Evolutionary conservation across 148 eudicot species (phyloP).

Genomic region (Drosera capensis): DNA sequence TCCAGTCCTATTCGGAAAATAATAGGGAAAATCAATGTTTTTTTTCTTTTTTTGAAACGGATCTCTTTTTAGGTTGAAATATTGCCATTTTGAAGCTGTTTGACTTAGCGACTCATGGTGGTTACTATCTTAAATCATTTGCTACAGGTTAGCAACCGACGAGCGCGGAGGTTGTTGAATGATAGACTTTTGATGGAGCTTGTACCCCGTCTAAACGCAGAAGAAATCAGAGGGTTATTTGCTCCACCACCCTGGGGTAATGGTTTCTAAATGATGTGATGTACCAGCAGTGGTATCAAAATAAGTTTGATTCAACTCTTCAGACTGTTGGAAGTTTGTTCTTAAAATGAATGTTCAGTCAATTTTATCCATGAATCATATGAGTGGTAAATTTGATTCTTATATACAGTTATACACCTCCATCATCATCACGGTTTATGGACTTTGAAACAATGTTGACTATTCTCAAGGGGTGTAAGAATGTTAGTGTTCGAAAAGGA

Average conservation of each 20-base stretch:
- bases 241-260: slow-evolving; percentile 98
- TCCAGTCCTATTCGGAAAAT: no score
- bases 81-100: neutral
- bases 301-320: neutral
- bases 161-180: slow-evolving; percentile 80
- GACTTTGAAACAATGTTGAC: no score
- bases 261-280: neutral
- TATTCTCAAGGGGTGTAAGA: no score
- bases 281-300: slow-evolving; percentile 1
- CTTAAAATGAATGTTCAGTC: no score
- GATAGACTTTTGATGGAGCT: slow-evolving; percentile 88
- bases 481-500: no score
- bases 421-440: no score
- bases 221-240: slow-evolving; percentile 85
- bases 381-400: neutral
- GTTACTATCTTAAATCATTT: neutral
- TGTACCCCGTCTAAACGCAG: slow-evolving; percentile 76
- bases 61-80: no score
- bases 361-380: neutral
- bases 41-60: no score
- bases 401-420: no score
- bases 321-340: neutral
- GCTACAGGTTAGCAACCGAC: slow-evolving; percentile 73
- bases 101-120: no score
- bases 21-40: no score